phyloP scores from a whole-genome alignment of 495 filamentous ascomycete species.

The Ascodesmis nigricans region DNA sequence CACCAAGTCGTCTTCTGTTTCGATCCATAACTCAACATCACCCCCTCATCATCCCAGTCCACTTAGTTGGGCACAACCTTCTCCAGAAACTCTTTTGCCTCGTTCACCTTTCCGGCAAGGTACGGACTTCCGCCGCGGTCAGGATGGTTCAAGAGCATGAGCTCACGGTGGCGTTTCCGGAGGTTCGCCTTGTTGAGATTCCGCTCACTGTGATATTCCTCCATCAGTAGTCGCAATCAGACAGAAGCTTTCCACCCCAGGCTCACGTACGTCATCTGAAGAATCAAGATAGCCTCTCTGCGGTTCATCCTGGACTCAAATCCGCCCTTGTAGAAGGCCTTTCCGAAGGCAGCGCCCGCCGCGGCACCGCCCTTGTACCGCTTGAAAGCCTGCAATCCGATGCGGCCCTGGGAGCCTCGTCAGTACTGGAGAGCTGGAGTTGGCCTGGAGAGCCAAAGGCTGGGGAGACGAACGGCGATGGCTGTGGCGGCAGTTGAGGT shows the following conservation, averaged over 20 bases:
- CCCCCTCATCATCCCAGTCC: too few species aligned
- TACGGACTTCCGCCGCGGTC: conserved; percentile 95
- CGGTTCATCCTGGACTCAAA: conserved; percentile 88
- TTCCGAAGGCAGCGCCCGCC: conserved; percentile 51
- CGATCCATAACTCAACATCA: too few species aligned
- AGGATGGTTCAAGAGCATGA: conserved; percentile 96
- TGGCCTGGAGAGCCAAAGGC: conserved; percentile 2
- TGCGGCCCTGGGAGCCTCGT: conserved; percentile 43
- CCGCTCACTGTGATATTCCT: conserved; percentile 41
- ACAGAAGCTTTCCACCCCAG: neutral
- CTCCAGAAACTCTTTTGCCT: conserved; percentile 90
- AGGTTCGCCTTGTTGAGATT: conserved; percentile 73
- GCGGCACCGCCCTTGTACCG: conserved; percentile 47
- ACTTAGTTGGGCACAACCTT: too few species aligned
- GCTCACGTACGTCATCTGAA: conserved; percentile 58
- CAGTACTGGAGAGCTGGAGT: neutral
- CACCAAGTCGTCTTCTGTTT: too few species aligned
- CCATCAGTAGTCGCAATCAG: neutral
- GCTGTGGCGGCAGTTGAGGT: conserved; percentile 1
- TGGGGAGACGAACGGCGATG: conserved; percentile 8
- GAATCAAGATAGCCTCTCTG: conserved; percentile 72
- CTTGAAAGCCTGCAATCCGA: conserved; percentile 70
- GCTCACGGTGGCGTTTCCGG: conserved; percentile 82
- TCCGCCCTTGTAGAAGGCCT: conserved; percentile 88
- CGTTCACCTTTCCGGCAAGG: conserved; percentile 89